Evolutionary conservation across 805 yeast species (phyloP).

Genomic region (Candida easanensis): DNA sequence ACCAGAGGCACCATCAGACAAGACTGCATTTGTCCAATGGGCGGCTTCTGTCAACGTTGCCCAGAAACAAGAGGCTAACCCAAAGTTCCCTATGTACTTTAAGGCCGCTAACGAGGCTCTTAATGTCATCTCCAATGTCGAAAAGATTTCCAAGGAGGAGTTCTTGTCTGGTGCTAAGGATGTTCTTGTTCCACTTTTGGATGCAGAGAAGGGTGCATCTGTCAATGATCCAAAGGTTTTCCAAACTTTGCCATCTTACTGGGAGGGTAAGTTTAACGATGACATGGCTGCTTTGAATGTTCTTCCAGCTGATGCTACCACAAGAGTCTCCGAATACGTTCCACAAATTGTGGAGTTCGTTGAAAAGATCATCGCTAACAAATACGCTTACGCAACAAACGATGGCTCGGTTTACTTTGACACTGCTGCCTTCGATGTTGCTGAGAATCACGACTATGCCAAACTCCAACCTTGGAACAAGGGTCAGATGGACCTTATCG

Average conservation of each 20-base stretch:
- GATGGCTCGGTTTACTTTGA: constrained; percentile 98
- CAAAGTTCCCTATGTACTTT: constrained; percentile 86
- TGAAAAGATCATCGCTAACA: constrained; percentile 66
- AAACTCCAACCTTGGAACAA: constrained; percentile 98
- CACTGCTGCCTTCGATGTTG: constrained; percentile 73
- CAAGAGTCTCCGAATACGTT: constrained; percentile 92
- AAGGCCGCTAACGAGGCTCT: constrained; percentile 58
- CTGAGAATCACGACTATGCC: constrained; percentile 79
- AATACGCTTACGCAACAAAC: constrained; percentile 76
- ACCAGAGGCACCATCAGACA: constrained; percentile 36
- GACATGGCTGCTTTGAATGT: constrained; percentile 89
- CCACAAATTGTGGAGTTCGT: constrained; percentile 89
- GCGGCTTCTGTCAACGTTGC: constrained; percentile 44
- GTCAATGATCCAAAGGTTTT: constrained; percentile 86
- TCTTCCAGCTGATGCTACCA: constrained; percentile 77
- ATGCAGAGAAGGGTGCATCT: constrained; percentile 64
- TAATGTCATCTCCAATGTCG: constrained; percentile 37
- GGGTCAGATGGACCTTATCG: constrained; percentile 78
- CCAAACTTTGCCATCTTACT: constrained; percentile 75
- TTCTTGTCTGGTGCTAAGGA: constrained; percentile 62
- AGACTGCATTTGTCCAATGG: constrained; percentile 51
- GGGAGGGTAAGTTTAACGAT: constrained; percentile 82
- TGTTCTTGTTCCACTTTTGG: constrained; percentile 71
- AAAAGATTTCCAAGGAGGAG: constrained; percentile 28
- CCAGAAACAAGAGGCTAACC: constrained; percentile 51